Evolutionary conservation across 2,329 filamentous ascomycete genomes (phyloP), one percentile per base, ranked within the genome.

Genomic region (Aspergillus clavatus): DNA sequence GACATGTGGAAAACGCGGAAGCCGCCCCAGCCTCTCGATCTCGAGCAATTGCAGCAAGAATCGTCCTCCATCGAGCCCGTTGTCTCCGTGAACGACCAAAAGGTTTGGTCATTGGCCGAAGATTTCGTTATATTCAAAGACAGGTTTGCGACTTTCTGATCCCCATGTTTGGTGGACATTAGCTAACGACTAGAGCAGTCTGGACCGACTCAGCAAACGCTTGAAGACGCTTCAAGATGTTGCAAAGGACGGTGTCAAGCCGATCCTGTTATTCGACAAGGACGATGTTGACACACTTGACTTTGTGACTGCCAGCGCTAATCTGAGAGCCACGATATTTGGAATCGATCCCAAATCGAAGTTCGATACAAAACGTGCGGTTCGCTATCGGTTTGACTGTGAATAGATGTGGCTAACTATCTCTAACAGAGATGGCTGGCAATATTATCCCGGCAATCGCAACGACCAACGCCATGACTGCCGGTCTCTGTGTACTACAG

Each of bases 391-490:
- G 21, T 7, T 16, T n/a, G 40, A 18, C 10, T 5, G 18, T 37
- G 21, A 40, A 24, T n/a, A 16, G 23, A 4, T 7, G 38, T 24
- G 18, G 5, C 33, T 22, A 3, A 18, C 19, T 43, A 43, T 16
- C n/a, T 24, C 47, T 53, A 31, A 58, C 38, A 78, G 87, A 98
- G 70, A 98, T 97, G 91, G 93, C 93, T 3, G 93, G 93, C 43
- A 98, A 98, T 65, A 98, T 98, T 59, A 98, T 98, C 50, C 93
- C 93, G 1, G 93, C 93, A 2, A 98, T 98, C 62, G 93, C 93
- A 4, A 98, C 93, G 0, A 97, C 93, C 0, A 98, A 98, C 66
- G 93, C 93, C 12, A 95, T 97, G 66, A 91, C 93, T 1, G 93
- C 93, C 12, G 86, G 89, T 10, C 78, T 98, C 7, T 97, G 90